These are phyloP conservation scores for Astragalus membranaceus DNA, from an alignment of 306 rosid genomes.

Conservation along the genomic window DNA sequence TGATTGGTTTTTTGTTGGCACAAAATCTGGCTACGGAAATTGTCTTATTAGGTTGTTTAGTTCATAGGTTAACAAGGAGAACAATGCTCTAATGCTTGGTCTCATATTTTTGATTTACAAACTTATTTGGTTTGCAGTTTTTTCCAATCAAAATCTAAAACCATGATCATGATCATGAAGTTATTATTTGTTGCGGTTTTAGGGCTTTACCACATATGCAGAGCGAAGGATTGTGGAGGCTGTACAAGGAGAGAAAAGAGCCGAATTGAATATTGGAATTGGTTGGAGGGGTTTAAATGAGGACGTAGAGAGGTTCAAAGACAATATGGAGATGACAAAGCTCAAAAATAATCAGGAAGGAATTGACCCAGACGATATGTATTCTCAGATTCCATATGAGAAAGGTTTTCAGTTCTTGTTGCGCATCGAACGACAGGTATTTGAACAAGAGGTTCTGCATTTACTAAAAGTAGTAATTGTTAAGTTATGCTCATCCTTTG, in stretches of 20 bases:
- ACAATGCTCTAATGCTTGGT: background rate
- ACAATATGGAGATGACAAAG: slow-evolving; percentile 84
- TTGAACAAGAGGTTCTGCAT: background rate
- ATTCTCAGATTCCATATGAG: slow-evolving; percentile 82
- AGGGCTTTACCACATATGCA: slow-evolving; percentile 93
- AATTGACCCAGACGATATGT: slow-evolving; percentile 79
- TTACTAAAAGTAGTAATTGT: background rate
- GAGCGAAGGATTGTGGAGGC: slow-evolving; percentile 94
- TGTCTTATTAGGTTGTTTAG: background rate
- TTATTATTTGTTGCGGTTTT: slow-evolving; percentile 9
- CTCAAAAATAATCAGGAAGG: slow-evolving; percentile 82
- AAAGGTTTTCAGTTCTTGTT: slow-evolving; percentile 93
- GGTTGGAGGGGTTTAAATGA: slow-evolving; percentile 83
- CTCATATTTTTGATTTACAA: background rate
- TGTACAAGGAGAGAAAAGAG: slow-evolving; percentile 83
- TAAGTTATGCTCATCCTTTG: background rate
- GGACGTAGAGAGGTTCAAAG: slow-evolving; percentile 79
- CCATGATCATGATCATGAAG: slow-evolving; percentile 15
- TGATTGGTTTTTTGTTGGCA: background rate
- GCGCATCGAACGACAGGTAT: slow-evolving; percentile 91
- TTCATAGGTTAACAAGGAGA: background rate
- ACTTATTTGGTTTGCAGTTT: background rate
- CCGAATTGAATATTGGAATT: slow-evolving; percentile 66
- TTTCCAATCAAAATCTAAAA: background rate
- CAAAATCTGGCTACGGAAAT: background rate